Percentiles rank a stretch among this genome's conserved stretches.
Conservation (phyloP, 768 basidiomycete genomes). For the Leccinum broughii region DNA sequence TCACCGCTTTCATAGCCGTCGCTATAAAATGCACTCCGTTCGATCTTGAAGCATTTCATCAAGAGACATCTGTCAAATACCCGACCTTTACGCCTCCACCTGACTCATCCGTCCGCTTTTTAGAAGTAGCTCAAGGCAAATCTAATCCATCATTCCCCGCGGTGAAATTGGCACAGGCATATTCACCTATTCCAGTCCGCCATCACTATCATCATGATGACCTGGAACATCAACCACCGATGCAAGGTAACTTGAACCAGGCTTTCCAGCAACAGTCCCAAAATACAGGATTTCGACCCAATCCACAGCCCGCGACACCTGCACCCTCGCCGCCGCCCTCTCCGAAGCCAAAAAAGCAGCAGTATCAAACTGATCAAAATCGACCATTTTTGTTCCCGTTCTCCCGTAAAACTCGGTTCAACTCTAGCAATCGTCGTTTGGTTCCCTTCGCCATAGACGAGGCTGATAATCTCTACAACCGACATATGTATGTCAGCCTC, state of each 20-base stretch:
- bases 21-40: conserved; percentile 88
- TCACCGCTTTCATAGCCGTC: conserved; percentile 39
- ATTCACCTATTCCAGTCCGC: conserved; percentile 89
- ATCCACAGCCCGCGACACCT: conserved; percentile 81
- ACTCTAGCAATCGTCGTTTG: conserved; percentile 56
- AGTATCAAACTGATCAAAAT: conserved; percentile 95
- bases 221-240: conserved; percentile 49
- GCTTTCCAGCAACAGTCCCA: conserved; percentile 37
- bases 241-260: conserved; percentile 36
- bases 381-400: conserved; percentile 96
- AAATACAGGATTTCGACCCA: conserved; percentile 31
- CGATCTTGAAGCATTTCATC: conserved; percentile 86
- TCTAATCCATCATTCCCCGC: conserved; percentile 41
- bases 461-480: conserved; percentile 86
- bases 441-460: conserved; percentile 97
- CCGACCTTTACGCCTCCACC: conserved; percentile 83
- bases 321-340: conserved; percentile 84
- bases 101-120: conserved; percentile 35
- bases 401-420: conserved; percentile 56
- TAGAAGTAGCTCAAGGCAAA: conserved; percentile 29
- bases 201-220: conserved; percentile 94
- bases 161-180: conserved; percentile 81
- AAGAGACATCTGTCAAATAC: conserved; percentile 93
- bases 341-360: conserved; percentile 95
- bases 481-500: conserved; percentile 88